Percentiles rank a stretch among this genome's conserved stretches.
Evolutionary conservation across 2,329 filamentous ascomycete genomes (phyloP).

Genomic region (Pseudocercospora fijiensis): DNA sequence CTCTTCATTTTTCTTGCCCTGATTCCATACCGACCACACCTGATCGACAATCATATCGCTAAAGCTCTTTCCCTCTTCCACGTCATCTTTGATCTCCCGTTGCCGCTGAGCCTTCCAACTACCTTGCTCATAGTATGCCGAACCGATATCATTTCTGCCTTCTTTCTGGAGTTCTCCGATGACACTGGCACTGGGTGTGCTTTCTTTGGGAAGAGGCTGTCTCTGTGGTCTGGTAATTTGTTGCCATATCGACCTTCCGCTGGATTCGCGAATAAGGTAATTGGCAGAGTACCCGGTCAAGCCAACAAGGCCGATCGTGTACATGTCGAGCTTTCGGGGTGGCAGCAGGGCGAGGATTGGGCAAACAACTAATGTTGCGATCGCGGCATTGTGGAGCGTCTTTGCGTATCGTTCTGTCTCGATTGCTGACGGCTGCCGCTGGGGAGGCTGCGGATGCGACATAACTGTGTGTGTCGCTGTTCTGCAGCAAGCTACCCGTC

Average conservation of each 20-base stretch:
- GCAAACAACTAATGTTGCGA: constrained; percentile 53
- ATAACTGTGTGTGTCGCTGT: background rate
- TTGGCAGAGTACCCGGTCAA: constrained; percentile 53
- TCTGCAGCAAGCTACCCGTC: background rate
- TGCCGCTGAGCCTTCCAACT: constrained; percentile 47
- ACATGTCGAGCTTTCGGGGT: constrained; percentile 62
- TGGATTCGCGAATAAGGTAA: constrained; percentile 45
- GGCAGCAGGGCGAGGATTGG: constrained; percentile 57
- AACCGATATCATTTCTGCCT: constrained; percentile 17
- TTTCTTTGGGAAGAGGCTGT: background rate
- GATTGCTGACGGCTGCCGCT: constrained; percentile 27
- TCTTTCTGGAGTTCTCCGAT: constrained; percentile 25
- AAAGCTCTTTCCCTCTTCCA: constrained; percentile 41
- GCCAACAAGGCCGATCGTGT: constrained; percentile 55
- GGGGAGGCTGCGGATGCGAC: constrained; percentile 4
- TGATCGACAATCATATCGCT: constrained; percentile 43
- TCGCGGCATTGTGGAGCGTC: constrained; percentile 48
- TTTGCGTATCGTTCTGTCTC: constrained; percentile 35
- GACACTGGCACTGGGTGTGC: constrained; percentile 10
- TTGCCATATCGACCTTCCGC: constrained; percentile 35
- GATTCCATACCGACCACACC: constrained; percentile 41
- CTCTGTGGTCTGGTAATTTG: constrained; percentile 26
- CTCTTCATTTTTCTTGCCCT: constrained; percentile 38
- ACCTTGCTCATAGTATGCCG: constrained; percentile 31
- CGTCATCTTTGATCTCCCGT: constrained; percentile 47